Conservation (phyloP, 1,284 basidiomycete species). For the Cystobasidium sp. region DNA sequence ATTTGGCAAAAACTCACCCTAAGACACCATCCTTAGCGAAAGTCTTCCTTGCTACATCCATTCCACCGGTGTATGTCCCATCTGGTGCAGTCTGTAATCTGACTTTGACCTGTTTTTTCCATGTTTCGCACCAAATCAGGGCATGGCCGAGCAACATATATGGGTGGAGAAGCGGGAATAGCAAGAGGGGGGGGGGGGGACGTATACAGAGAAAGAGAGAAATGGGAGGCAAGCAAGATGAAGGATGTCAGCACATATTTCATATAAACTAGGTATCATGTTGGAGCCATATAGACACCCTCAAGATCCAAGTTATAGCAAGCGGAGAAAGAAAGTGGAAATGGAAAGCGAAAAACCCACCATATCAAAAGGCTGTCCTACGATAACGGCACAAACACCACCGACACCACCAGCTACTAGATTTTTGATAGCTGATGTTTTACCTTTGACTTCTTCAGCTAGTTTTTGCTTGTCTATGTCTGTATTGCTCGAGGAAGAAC, state of each 20-base stretch:
- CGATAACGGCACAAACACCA: constrained; percentile 81
- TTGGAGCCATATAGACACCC: too few species aligned
- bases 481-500: not conserved
- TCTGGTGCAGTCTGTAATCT: constrained; percentile 89
- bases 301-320: too few species aligned
- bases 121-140: too few species aligned
- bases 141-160: not conserved
- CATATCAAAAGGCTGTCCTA: constrained; percentile 66
- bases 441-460: constrained; percentile 44
- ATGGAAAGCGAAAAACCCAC: constrained; percentile 1
- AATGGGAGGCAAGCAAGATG: too few species aligned
- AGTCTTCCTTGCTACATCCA: constrained; percentile 92
- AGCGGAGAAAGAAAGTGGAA: too few species aligned
- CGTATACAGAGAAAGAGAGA: too few species aligned
- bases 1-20: constrained; percentile 66
- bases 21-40: constrained; percentile 83
- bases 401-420: constrained; percentile 92
- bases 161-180: not conserved
- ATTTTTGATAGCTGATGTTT: constrained; percentile 65
- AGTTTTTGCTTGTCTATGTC: constrained; percentile 23
- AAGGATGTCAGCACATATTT: too few species aligned
- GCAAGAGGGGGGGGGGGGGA: not conserved
- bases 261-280: too few species aligned
- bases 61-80: constrained; percentile 86
- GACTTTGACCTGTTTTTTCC: constrained; percentile 66